phyloP scores from a whole-genome alignment of 2,329 filamentous ascomycete species.

The Clonostachys solani region DNA sequence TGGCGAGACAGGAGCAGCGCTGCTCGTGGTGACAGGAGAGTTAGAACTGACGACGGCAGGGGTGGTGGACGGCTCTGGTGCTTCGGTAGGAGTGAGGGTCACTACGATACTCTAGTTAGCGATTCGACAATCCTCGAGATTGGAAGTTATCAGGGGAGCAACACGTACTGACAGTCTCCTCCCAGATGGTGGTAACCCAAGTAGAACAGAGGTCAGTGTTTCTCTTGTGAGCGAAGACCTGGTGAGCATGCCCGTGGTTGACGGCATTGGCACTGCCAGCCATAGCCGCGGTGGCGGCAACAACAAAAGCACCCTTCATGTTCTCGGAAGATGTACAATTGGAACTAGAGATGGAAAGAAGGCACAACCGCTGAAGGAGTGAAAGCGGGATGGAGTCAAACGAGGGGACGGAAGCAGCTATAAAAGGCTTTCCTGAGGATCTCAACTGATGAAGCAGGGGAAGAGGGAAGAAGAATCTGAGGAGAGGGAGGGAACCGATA shows the following conservation, averaged over 20 bases:
- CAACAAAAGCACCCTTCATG: slow-evolving; percentile 72
- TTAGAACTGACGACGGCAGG: slow-evolving; percentile 3
- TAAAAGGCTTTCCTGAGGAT: slow-evolving; percentile 43
- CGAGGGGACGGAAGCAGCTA: slow-evolving; percentile 45
- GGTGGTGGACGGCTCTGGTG: slow-evolving; percentile 10
- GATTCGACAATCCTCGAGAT: too few species aligned
- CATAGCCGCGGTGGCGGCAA: slow-evolving; percentile 59
- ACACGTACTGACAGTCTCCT: slow-evolving; percentile 57
- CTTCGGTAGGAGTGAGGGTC: slow-evolving; percentile 28
- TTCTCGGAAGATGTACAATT: slow-evolving; percentile 13
- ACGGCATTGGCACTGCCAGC: slow-evolving; percentile 51
- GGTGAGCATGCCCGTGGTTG: slow-evolving; percentile 56
- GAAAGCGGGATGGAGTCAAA: slow-evolving; percentile 62
- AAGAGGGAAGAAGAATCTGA: slow-evolving; percentile 24
- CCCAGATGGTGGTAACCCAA: slow-evolving; percentile 61
- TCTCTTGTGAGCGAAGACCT: slow-evolving; percentile 49
- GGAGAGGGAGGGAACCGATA: slow-evolving; percentile 32
- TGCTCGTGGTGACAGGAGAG: slow-evolving; percentile 16
- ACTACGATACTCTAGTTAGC: slow-evolving; percentile 13
- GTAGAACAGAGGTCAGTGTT: slow-evolving; percentile 29
- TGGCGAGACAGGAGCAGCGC: slow-evolving; percentile 11
- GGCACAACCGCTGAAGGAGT: slow-evolving; percentile 85
- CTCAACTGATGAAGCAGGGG: slow-evolving; percentile 34
- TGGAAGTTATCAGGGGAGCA: not conserved
- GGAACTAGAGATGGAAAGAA: slow-evolving; percentile 29